phyloP scores from a whole-genome alignment of 192 early-diverging fungal species.

The Linnemannia zychae region DNA sequence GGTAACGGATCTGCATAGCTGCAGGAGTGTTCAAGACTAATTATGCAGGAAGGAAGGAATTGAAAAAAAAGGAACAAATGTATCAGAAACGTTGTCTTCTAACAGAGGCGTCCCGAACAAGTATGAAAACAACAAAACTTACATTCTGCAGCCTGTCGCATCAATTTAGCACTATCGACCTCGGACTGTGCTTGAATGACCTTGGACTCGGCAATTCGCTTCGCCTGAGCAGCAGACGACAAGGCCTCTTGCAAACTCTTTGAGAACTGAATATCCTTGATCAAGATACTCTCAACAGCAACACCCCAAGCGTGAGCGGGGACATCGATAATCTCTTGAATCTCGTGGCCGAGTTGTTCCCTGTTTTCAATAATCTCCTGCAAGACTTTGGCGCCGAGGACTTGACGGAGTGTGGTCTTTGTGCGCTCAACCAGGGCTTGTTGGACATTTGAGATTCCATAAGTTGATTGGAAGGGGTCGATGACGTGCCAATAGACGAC shows the following conservation, averaged over 20 bases:
- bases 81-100: neutral
- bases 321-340: constrained; percentile 84
- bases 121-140: neutral
- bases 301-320: constrained; percentile 88
- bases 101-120: too few relatives aligned
- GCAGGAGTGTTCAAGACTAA: constrained; percentile 83
- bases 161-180: constrained; percentile 89
- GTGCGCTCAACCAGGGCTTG: constrained; percentile 87
- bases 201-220: constrained; percentile 90
- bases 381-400: constrained; percentile 83
- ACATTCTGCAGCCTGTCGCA: constrained; percentile 92
- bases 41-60: neutral
- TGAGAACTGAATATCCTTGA: constrained; percentile 88
- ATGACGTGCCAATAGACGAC: constrained; percentile 90
- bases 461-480: constrained; percentile 83
- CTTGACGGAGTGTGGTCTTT: constrained; percentile 90
- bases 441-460: constrained; percentile 81
- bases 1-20: constrained; percentile 90
- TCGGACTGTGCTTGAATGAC: constrained; percentile 90
- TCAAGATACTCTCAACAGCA: constrained; percentile 82
- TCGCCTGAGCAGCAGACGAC: constrained; percentile 89
- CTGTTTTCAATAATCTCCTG: constrained; percentile 94
- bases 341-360: constrained; percentile 86
- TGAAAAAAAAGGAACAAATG: neutral
- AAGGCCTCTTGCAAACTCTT: constrained; percentile 84